Evolutionary conservation across 306 rosid species (phyloP).

Genomic region (Aeschynomene evenia): DNA sequence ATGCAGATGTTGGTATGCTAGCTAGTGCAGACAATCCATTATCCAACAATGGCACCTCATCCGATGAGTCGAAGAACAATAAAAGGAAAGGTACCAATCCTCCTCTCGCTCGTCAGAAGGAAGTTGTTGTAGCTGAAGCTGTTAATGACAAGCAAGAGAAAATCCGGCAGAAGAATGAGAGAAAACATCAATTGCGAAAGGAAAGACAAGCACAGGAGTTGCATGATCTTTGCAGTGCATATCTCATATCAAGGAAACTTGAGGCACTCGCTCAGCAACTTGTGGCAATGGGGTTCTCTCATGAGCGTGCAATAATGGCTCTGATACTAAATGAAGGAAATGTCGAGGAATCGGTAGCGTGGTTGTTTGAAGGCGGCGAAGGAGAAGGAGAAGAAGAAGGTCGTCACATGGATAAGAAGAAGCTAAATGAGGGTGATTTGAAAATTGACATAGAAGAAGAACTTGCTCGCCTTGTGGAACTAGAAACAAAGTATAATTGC

Average conservation of each 20-base stretch:
- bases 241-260: slow-evolving; percentile 87
- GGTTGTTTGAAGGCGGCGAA: slow-evolving; percentile 75
- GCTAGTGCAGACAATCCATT: slow-evolving; percentile 85
- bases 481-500: slow-evolving; percentile 58
- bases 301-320: slow-evolving; percentile 75
- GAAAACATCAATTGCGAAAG: slow-evolving; percentile 90
- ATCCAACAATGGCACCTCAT: slow-evolving; percentile 86
- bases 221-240: slow-evolving; percentile 77
- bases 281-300: slow-evolving; percentile 84
- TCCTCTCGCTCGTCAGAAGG: slow-evolving; percentile 52
- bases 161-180: slow-evolving; percentile 84
- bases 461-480: slow-evolving; percentile 60
- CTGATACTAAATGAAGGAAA: slow-evolving; percentile 80
- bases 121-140: slow-evolving; percentile 83
- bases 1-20: slow-evolving; percentile 57
- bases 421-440: slow-evolving; percentile 48
- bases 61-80: slow-evolving; percentile 92
- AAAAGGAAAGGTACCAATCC: slow-evolving; percentile 59
- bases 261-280: slow-evolving; percentile 86
- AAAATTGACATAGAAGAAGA: slow-evolving; percentile 93
- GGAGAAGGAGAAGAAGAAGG: slow-evolving; percentile 67
- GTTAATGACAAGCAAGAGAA: slow-evolving; percentile 87
- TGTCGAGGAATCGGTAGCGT: slow-evolving; percentile 77
- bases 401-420: slow-evolving; percentile 39
- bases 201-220: slow-evolving; percentile 89